Evolutionary conservation across 2,329 filamentous ascomycete genomes (phyloP), one percentile per base, ranked within the genome.

Genomic region (Hymenoscyphus fraxineus): DNA sequence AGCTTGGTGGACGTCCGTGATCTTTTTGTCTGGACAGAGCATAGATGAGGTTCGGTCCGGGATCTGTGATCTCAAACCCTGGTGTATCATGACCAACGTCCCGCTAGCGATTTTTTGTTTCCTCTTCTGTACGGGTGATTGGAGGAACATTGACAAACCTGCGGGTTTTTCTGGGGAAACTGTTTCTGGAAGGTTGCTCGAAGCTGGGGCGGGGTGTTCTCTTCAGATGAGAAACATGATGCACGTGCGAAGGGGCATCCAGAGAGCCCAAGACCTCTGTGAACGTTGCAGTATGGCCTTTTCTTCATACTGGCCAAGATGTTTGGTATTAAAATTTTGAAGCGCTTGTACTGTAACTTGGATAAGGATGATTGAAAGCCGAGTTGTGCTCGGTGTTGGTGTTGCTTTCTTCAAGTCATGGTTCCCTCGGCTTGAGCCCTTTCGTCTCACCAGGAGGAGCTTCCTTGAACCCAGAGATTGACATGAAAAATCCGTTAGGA

Each of bases 21-120:
- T 51, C 19, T 51, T 12, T 27, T 44, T 44, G 41, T 44, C 16
- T 44, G 41, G 41, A 7, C 19, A 22, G 7, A 47, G 1, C 44
- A 51, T 51, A 51, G n/a, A 22, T 51, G n/a, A 47, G 41, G 44
- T 51, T 51, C 44, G 44, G 44, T 51, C 44, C 19, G 44, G n/a
- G 44, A 51, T 51, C 22, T 12, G 44, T 51, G n/a, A 51, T 51
- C 44, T 51, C 19, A 51, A 51, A 51, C 44, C 44, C 9, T 51
- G 44, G 44, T 51, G 19, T 51, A 51, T 51, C 44, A 51, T 22
- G 44, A 51, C 35, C 44, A 51, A 22, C 12, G 22, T 16, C 12
- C 22, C 44, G n/a, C 44, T 51, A 27, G 44, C n/a, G n/a, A 51
- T 51, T 51, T 27, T 27, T 19, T 51, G 44, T 12, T 51, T 19